These are phyloP conservation scores for Melastoma candidum DNA, from an alignment of 441 rosid species.

Conservation along the genomic window DNA sequence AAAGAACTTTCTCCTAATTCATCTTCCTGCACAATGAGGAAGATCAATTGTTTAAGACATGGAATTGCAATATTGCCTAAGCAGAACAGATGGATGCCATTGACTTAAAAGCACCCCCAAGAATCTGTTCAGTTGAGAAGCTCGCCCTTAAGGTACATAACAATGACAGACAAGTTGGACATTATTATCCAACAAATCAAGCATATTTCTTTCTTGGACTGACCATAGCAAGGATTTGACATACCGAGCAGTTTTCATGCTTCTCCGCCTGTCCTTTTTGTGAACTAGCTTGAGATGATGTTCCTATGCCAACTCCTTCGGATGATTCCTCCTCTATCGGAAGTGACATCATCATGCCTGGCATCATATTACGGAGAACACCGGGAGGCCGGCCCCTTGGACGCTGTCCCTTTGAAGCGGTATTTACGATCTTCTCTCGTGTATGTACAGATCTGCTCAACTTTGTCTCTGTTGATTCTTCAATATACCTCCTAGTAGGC, in stretches of 20 bases:
- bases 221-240: too few relatives aligned
- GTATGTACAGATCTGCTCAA: conserved; percentile 11
- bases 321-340: conserved; percentile 19
- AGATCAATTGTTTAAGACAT: neutral
- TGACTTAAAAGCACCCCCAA: too few relatives aligned
- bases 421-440: conserved; percentile 14
- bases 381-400: conserved; percentile 21
- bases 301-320: conserved; percentile 18
- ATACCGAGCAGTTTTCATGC: too few relatives aligned
- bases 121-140: too few relatives aligned
- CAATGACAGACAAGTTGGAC: too few relatives aligned
- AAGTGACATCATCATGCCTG: conserved; percentile 1
- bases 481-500: conserved; percentile 44
- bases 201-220: too few relatives aligned
- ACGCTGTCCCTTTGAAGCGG: conserved; percentile 22
- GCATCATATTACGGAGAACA: conserved; percentile 16
- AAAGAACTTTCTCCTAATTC: conserved; percentile 33
- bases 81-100: too few relatives aligned
- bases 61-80: too few relatives aligned
- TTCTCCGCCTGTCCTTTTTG: conserved; percentile 33
- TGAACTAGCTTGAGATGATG: conserved; percentile 27
- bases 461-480: conserved; percentile 36
- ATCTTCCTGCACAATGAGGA: conserved; percentile 21
- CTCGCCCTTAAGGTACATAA: too few relatives aligned
- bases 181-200: too few relatives aligned